Conservation (phyloP, 169 alveolate species). For the Plasmodium fragile region DNA sequence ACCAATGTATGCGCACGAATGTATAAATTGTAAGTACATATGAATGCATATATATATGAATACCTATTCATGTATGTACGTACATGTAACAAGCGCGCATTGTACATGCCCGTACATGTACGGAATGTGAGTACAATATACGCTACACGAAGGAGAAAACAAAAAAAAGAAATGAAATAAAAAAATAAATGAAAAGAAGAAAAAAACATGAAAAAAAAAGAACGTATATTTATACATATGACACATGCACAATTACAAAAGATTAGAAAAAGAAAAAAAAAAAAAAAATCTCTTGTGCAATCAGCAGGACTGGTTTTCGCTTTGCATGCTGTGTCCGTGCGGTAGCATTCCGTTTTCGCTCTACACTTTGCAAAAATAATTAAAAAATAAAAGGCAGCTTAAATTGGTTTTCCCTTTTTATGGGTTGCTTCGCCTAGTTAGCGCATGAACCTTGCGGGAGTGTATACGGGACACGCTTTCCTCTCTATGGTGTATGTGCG, state of each 20-base stretch:
- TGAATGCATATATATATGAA: neutral
- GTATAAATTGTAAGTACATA: neutral
- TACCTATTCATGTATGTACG: neutral
- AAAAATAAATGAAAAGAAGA: neutral
- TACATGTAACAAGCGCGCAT: neutral
- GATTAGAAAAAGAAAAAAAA: neutral
- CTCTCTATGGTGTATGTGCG: neutral
- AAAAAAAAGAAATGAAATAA: neutral
- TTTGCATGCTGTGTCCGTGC: neutral
- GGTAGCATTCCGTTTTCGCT: neutral
- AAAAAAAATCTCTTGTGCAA: neutral
- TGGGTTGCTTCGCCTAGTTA: neutral
- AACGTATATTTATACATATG: neutral
- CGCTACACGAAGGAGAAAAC: neutral
- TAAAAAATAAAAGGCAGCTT: neutral
- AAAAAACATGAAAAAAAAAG: neutral
- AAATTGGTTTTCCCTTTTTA: neutral
- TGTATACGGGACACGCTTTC: neutral
- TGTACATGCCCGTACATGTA: neutral
- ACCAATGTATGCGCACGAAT: neutral
- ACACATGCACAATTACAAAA: neutral
- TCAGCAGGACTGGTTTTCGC: neutral
- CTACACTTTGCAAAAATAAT: neutral
- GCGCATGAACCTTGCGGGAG: neutral
- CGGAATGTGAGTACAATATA: neutral